Conservation (phyloP, 2,329 filamentous ascomycete genomes). For the Diaporthe sp. region DNA sequence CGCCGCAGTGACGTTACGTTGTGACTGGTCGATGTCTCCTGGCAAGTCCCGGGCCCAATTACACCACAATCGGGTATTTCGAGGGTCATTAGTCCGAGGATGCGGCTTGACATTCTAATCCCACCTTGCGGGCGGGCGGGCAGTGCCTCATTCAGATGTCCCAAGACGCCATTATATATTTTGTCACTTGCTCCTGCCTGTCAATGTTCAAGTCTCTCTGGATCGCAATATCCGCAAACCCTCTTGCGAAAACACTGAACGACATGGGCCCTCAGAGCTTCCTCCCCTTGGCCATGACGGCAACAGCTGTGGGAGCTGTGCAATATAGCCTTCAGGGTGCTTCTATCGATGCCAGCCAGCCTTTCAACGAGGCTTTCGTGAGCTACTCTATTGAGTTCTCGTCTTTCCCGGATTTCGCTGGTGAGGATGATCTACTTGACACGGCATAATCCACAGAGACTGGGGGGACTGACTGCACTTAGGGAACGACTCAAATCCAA, state of each 20-base stretch:
- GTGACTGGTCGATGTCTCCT: neutral
- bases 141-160: neutral
- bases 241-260: neutral
- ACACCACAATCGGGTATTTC: neutral
- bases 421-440: slow-evolving; percentile 37
- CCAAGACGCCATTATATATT: neutral
- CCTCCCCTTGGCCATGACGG: neutral
- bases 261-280: slow-evolving; percentile 19
- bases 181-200: neutral
- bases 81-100: slow-evolving; percentile 7
- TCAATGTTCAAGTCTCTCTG: neutral
- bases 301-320: slow-evolving; percentile 31
- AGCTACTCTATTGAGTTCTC: slow-evolving; percentile 58
- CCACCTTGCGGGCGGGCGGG: slow-evolving; percentile 2
- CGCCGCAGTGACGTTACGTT: slow-evolving; percentile 7
- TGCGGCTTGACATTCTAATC: slow-evolving; percentile 16
- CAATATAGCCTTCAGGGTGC: slow-evolving; percentile 40
- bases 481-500: slow-evolving; percentile 68
- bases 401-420: slow-evolving; percentile 53
- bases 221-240: neutral
- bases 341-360: slow-evolving; percentile 45
- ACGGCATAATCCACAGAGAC: slow-evolving; percentile 55
- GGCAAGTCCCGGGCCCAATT: neutral
- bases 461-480: slow-evolving; percentile 65
- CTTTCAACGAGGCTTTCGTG: slow-evolving; percentile 55